phyloP scores from a whole-genome alignment of 495 filamentous ascomycete species.

The Daldinia decipiens region DNA sequence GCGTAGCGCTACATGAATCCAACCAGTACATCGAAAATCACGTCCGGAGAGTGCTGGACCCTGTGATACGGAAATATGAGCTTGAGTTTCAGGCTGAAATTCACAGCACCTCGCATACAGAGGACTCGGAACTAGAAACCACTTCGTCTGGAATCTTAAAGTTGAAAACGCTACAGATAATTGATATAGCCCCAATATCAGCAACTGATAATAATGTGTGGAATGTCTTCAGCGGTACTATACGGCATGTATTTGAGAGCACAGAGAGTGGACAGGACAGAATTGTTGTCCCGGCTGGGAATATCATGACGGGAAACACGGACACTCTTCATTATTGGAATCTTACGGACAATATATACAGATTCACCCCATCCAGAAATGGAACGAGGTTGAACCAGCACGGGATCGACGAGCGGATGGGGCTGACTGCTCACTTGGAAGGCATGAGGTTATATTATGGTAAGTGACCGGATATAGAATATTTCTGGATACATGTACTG shows the following conservation, averaged over 20 bases:
- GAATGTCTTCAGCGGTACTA: slow-evolving; percentile 27
- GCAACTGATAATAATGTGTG: slow-evolving; percentile 29
- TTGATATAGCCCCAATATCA: slow-evolving; percentile 24
- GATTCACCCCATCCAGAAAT: slow-evolving; percentile 63
- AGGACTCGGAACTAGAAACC: not conserved
- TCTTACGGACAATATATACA: slow-evolving; percentile 67
- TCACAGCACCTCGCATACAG: slow-evolving; percentile 5
- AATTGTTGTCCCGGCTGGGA: slow-evolving; percentile 66
- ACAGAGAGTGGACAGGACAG: slow-evolving; percentile 65
- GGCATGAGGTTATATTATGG: slow-evolving; percentile 60
- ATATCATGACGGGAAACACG: slow-evolving; percentile 67
- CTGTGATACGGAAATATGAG: slow-evolving; percentile 26
- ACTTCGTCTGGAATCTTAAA: slow-evolving; percentile 13
- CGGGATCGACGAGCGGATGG: slow-evolving; percentile 64
- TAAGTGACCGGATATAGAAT: slow-evolving; percentile 2
- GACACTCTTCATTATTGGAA: slow-evolving; percentile 72
- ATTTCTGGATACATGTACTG: not conserved
- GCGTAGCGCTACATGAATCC: slow-evolving; percentile 40
- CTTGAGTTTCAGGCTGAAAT: slow-evolving; percentile 25
- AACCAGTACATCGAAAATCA: slow-evolving; percentile 27
- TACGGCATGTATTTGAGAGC: slow-evolving; percentile 51
- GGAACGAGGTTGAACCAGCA: slow-evolving; percentile 61
- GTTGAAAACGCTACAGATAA: slow-evolving; percentile 15
- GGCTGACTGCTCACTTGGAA: slow-evolving; percentile 64
- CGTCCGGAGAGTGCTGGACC: slow-evolving; percentile 24